Percentiles rank a stretch among this genome's conserved stretches.
Conservation (phyloP, 331 rosid species). For the Pyracantha coccinea region DNA sequence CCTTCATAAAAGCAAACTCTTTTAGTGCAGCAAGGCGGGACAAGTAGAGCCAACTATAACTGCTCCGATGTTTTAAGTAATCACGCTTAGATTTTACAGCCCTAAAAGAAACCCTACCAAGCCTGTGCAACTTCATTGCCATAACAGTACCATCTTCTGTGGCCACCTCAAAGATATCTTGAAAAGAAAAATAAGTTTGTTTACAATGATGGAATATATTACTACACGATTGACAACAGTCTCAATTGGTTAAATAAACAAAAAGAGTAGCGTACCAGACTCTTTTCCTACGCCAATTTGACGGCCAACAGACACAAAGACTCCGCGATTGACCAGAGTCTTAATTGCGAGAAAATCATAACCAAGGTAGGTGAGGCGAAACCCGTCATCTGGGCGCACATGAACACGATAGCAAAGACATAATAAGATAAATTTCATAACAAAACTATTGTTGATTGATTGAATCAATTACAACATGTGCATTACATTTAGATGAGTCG, state of each 20-base stretch:
- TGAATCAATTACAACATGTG: neutral
- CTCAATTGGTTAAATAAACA: neutral
- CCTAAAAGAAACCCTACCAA: conserved; percentile 79
- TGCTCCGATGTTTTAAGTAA: conserved; percentile 66
- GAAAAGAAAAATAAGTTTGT: no score
- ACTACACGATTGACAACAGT: neutral
- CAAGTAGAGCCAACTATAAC: conserved; percentile 75
- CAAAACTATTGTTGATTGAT: neutral
- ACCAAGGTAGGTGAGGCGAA: conserved; percentile 74
- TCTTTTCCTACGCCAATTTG: conserved; percentile 87
- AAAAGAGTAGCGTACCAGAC: conserved; percentile 39
- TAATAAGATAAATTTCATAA: neutral
- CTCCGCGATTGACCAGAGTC: conserved; percentile 73
- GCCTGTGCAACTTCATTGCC: conserved; percentile 74
- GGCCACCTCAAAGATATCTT: conserved; percentile 84
- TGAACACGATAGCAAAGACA: conserved; percentile 4
- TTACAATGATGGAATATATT: no score
- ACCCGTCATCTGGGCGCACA: conserved; percentile 62
- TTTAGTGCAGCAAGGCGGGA: conserved; percentile 84
- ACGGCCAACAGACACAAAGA: conserved; percentile 64
- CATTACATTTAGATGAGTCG: conserved; percentile 71
- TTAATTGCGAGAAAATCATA: conserved; percentile 88
- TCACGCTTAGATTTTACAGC: conserved; percentile 90
- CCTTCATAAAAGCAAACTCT: conserved; percentile 88
- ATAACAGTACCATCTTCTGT: conserved; percentile 64